Evolutionary conservation across 1,284 basidiomycete species (phyloP).

Genomic region (Ceratobasidium sp.): DNA sequence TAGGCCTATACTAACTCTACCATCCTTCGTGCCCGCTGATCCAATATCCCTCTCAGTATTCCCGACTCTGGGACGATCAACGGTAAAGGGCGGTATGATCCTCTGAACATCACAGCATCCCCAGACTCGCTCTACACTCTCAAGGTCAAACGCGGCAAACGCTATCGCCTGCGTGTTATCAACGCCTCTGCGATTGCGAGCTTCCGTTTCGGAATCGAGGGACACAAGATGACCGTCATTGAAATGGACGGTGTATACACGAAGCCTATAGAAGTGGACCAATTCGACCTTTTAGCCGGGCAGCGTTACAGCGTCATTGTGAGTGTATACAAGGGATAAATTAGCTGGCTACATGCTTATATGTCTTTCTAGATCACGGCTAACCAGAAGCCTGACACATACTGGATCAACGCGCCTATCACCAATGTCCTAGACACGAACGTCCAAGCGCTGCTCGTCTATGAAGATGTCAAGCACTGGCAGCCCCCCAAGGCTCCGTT

Average conservation of each 20-base stretch:
- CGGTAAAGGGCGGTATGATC: conserved; percentile 43
- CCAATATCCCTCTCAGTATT: conserved; percentile 39
- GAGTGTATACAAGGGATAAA: conserved; percentile 39
- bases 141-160: conserved; percentile 56
- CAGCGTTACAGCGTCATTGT: conserved; percentile 54
- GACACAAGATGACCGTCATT: conserved; percentile 52
- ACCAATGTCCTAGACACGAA: conserved; percentile 44
- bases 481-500: conserved; percentile 6
- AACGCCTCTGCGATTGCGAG: conserved; percentile 44
- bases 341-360: background rate
- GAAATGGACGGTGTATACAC: conserved; percentile 51
- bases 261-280: conserved; percentile 50
- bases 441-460: conserved; percentile 24
- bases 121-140: conserved; percentile 34
- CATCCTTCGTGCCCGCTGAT: background rate
- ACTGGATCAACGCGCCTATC: conserved; percentile 53
- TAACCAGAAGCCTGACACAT: conserved; percentile 54
- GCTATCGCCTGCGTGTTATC: conserved; percentile 58
- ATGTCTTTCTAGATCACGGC: conserved; percentile 48
- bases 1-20: background rate
- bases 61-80: conserved; percentile 52
- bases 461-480: conserved; percentile 20
- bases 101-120: conserved; percentile 15
- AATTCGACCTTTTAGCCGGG: conserved; percentile 53
- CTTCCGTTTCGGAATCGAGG: conserved; percentile 51